A percentile compares a stretch with the other conserved stretches of the same genome.
Conservation (phyloP, 2,329 filamentous ascomycete species). For the Spiromastix sp. region DNA sequence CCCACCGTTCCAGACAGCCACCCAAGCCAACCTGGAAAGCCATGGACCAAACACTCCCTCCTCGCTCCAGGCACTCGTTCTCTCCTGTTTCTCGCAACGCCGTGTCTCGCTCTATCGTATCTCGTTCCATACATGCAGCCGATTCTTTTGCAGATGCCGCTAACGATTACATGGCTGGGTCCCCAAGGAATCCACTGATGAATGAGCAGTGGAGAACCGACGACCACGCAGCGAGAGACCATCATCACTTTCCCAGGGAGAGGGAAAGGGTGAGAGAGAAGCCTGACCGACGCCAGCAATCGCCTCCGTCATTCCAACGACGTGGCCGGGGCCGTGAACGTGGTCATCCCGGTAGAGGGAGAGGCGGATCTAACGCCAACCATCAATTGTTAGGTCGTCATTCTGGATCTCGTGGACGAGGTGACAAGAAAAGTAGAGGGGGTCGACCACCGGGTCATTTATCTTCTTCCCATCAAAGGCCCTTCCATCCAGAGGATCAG, state of each 20-base stretch:
- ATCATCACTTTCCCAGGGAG: slow-evolving; percentile 20
- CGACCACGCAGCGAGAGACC: slow-evolving; percentile 27
- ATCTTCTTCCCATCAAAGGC: slow-evolving; percentile 6
- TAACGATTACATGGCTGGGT: slow-evolving; percentile 39
- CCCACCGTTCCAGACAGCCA: slow-evolving; percentile 9
- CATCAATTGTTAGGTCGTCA: slow-evolving; percentile 19
- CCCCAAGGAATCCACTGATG: slow-evolving; percentile 39
- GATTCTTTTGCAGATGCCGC: slow-evolving; percentile 29
- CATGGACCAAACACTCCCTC: slow-evolving; percentile 5
- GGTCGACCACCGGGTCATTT: slow-evolving; percentile 14
- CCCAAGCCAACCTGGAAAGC: slow-evolving; percentile 5
- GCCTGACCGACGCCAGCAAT: slow-evolving; percentile 32
- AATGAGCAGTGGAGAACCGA: slow-evolving; percentile 41
- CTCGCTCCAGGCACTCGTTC: slow-evolving; percentile 7
- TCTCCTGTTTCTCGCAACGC: slow-evolving; percentile 7
- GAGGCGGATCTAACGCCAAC: slow-evolving; percentile 18
- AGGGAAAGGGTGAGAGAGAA: slow-evolving; percentile 16
- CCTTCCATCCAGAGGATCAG: slow-evolving; percentile 12
- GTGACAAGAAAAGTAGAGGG: slow-evolving; percentile 15
- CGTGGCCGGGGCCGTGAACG: slow-evolving; percentile 21
- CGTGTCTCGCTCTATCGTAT: slow-evolving; percentile 3
- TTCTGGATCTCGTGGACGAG: slow-evolving; percentile 11
- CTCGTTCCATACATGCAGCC: slow-evolving; percentile 7
- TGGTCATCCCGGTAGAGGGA: slow-evolving; percentile 20
- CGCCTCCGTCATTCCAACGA: slow-evolving; percentile 25